These are phyloP conservation scores for Linum lewisii DNA, from an alignment of 345 rosid species.

Conservation along the genomic window DNA sequence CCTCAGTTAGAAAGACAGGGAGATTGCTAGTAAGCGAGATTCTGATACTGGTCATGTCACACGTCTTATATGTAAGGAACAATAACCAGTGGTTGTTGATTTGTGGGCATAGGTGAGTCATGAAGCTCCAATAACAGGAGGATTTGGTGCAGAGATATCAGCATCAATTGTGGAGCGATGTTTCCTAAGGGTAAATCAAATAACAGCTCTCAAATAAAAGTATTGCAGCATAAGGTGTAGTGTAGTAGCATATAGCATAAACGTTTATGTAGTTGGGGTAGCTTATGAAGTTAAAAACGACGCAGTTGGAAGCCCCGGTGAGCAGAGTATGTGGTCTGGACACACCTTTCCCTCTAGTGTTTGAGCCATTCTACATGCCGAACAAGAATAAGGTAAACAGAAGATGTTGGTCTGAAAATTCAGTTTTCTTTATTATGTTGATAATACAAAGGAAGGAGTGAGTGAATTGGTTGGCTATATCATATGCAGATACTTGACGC, in stretches of 20 bases:
- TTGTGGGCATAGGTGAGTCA: conserved; percentile 74
- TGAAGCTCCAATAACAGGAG: conserved; percentile 91
- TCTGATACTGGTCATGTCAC: no score
- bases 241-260: no score
- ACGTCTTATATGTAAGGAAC: no score
- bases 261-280: no score
- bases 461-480: not conserved
- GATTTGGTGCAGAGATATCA: conserved; percentile 87
- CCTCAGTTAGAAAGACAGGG: no score
- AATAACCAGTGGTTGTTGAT: conserved; percentile 6
- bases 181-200: conserved; percentile 65
- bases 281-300: no score
- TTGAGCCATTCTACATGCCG: conserved; percentile 87
- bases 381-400: conserved; percentile 66
- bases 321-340: conserved; percentile 82
- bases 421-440: not conserved
- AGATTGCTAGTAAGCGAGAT: conserved; percentile 55
- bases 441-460: no score
- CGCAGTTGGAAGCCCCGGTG: conserved; percentile 85
- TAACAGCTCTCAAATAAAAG: conserved; percentile 1
- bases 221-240: no score
- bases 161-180: conserved; percentile 76
- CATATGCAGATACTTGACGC: conserved; percentile 67
- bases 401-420: not conserved
- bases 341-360: conserved; percentile 90